Evolutionary conservation across 2,329 filamentous ascomycete species (phyloP).

Genomic region (Fusarium bulbicola): DNA sequence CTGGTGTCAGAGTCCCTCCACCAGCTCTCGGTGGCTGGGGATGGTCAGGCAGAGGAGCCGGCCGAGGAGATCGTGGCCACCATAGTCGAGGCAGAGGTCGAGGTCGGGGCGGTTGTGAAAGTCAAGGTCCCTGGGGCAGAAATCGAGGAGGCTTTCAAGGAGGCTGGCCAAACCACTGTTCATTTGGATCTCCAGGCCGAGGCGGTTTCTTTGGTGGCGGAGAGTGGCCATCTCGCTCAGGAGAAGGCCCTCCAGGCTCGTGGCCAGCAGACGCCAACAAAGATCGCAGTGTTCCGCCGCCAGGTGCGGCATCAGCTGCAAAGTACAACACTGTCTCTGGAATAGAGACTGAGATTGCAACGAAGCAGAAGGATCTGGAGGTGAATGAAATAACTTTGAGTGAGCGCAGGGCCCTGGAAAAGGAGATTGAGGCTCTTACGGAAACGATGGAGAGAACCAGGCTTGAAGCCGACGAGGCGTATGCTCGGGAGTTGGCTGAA

Average conservation of each 20-base stretch:
- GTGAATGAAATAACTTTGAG: constrained; percentile 38
- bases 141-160: constrained; percentile 8
- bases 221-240: neutral
- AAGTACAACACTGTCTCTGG: constrained; percentile 50
- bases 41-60: constrained; percentile 14
- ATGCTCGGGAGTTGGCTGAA: constrained; percentile 53
- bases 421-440: constrained; percentile 52
- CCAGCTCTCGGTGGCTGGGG: constrained; percentile 7
- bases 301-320: constrained; percentile 42
- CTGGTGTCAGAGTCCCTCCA: constrained; percentile 1
- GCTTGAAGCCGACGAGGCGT: constrained; percentile 58
- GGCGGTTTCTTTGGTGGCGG: constrained; percentile 8
- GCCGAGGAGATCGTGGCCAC: constrained; percentile 12
- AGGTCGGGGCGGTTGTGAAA: constrained; percentile 21
- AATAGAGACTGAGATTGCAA: constrained; percentile 47
- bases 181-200: constrained; percentile 12
- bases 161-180: constrained; percentile 2
- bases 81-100: neutral
- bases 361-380: constrained; percentile 43
- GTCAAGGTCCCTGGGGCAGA: constrained; percentile 7
- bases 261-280: constrained; percentile 47
- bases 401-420: constrained; percentile 41
- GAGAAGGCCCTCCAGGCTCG: constrained; percentile 41
- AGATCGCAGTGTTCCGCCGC: constrained; percentile 25
- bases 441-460: constrained; percentile 50